Evolutionary conservation across 441 rosid genomes (phyloP).

Genomic region (Erodium moschatum): DNA sequence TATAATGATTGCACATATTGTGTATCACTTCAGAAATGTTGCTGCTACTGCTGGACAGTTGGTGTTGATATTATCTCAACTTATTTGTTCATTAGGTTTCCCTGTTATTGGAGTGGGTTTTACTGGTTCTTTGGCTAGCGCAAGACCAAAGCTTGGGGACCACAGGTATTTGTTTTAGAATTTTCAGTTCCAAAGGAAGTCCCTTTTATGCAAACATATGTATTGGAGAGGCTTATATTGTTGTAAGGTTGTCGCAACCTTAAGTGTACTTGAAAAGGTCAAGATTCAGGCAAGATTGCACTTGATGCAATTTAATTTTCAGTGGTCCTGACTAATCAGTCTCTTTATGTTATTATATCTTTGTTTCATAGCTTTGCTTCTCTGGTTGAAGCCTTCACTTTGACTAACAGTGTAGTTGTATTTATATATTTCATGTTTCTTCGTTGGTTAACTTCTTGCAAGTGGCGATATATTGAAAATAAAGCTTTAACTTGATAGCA

Average conservation of each 20-base stretch:
- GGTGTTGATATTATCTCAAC: not conserved
- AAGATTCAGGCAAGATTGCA: not conserved
- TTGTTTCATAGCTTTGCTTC: not conserved
- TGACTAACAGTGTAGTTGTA: not conserved
- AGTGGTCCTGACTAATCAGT: not conserved
- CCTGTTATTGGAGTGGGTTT: slow-evolving; percentile 83
- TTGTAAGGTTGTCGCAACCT: not conserved
- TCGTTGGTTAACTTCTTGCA: not conserved
- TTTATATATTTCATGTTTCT: not conserved
- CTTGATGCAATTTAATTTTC: not conserved
- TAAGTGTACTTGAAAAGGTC: not conserved
- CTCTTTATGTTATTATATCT: not conserved
- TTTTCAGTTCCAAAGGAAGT: not conserved
- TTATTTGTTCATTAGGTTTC: slow-evolving; percentile 35
- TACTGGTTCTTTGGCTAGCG: slow-evolving; percentile 68
- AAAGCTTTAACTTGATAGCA: not conserved
- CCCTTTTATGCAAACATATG: too few species aligned
- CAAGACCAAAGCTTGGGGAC: slow-evolving; percentile 60
- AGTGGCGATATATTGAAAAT: not conserved
- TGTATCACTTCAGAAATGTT: not conserved
- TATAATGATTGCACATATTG: not conserved
- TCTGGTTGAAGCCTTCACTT: not conserved
- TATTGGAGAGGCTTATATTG: not conserved
- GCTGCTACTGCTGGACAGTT: not conserved
- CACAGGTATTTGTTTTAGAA: slow-evolving; percentile 44